Percentiles rank a stretch among this genome's conserved stretches.
Conservation (phyloP, 2,329 filamentous ascomycete species). For the Talaromyces piceae region DNA sequence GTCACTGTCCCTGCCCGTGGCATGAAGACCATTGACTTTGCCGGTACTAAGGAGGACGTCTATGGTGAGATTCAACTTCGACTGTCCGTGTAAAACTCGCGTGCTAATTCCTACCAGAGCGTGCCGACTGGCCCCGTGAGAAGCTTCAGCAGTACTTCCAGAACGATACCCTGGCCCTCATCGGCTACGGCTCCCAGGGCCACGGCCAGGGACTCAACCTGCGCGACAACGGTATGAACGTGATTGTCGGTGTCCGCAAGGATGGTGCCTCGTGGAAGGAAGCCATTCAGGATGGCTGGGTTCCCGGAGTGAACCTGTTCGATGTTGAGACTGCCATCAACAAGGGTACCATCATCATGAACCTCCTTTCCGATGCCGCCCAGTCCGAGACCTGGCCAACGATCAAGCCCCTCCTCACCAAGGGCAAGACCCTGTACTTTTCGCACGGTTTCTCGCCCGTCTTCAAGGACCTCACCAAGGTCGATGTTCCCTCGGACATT, state of each 20-base stretch:
- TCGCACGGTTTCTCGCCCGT: conserved; percentile 99
- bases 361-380: conserved; percentile 94
- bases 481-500: conserved; percentile 89
- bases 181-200: conserved; percentile 96
- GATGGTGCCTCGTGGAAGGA: conserved; percentile 98
- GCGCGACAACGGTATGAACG: conserved; percentile 98
- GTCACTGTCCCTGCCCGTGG: conserved; percentile 56
- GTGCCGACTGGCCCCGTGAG: conserved; percentile 95
- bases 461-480: conserved; percentile 99
- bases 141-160: conserved; percentile 99
- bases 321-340: conserved; percentile 94
- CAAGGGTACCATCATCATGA: conserved; percentile 95
- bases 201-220: conserved; percentile 99
- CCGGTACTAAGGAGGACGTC: conserved; percentile 87
- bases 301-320: conserved; percentile 97
- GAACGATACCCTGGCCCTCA: conserved; percentile 97
- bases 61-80: conserved; percentile 39
- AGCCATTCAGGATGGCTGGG: conserved; percentile 93
- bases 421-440: conserved; percentile 99
- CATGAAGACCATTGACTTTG: conserved; percentile 98
- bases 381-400: conserved; percentile 98
- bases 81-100: neutral
- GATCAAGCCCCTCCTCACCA: conserved; percentile 95
- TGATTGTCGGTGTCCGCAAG: conserved; percentile 98
- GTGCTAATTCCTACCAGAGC: conserved; percentile 72